Evolutionary conservation across 2,329 filamentous ascomycete species (phyloP).

Genomic region (Fusarium poae): DNA sequence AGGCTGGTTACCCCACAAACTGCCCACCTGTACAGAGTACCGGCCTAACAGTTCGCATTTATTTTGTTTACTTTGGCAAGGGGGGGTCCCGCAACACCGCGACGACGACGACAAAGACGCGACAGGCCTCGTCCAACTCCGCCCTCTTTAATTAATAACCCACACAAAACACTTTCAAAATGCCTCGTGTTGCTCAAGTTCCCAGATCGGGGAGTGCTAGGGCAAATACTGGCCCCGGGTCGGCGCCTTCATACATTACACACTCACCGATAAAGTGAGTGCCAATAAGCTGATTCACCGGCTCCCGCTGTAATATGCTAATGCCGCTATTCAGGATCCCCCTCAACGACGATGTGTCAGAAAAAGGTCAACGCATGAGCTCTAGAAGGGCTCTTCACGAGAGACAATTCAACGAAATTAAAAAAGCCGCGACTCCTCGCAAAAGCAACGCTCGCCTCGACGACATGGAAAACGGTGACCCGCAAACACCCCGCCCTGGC

Average conservation of each 20-base stretch:
- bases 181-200: conserved; percentile 70
- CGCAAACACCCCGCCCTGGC: conserved; percentile 63
- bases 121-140: conserved; percentile 44
- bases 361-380: conserved; percentile 89
- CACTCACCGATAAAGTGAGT: conserved; percentile 69
- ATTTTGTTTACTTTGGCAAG: conserved; percentile 52
- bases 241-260: conserved; percentile 68
- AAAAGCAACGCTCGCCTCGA: conserved; percentile 72
- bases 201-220: conserved; percentile 64
- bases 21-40: conserved; percentile 3
- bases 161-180: conserved; percentile 52
- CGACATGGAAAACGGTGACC: conserved; percentile 70
- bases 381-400: conserved; percentile 90
- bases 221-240: conserved; percentile 61
- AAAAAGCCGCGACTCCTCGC: conserved; percentile 76
- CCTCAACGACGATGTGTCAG: conserved; percentile 92
- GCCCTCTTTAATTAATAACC: conserved; percentile 37
- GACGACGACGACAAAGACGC: conserved; percentile 45
- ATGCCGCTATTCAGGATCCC: conserved; percentile 74
- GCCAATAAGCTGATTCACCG: conserved; percentile 10
- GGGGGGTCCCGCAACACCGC: conserved; percentile 47
- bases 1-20: conserved; percentile 33
- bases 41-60: conserved; percentile 32
- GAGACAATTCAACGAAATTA: conserved; percentile 91
- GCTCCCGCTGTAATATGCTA: conserved; percentile 26